A percentile compares a stretch with the other conserved stretches of the same genome.
phyloP scores from a whole-genome alignment of 1,139 yeast species.

The Blastobotrys petasosporus region DNA sequence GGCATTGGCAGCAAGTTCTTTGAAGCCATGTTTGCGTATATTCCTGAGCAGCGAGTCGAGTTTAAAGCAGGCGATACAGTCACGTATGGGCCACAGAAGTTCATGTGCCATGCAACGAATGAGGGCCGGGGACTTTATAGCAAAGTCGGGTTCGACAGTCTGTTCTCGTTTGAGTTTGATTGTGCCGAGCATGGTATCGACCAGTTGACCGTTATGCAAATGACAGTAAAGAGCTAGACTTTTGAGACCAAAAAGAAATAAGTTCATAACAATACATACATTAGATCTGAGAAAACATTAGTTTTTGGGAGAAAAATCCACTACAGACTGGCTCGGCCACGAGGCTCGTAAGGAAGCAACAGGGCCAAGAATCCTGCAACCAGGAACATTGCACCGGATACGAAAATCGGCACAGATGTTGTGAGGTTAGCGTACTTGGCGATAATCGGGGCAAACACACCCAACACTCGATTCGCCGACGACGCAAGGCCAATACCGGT shows the following conservation, averaged over 20 bases:
- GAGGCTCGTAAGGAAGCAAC: slow-evolving; percentile 42
- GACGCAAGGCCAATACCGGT: slow-evolving; percentile 52
- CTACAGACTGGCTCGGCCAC: slow-evolving; percentile 18
- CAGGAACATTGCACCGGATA: slow-evolving; percentile 51
- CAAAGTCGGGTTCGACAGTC: not conserved
- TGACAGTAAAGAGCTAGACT: too few relatives aligned
- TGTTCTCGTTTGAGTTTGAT: too few relatives aligned
- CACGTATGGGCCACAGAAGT: not conserved
- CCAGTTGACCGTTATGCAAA: too few relatives aligned
- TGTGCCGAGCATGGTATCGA: too few relatives aligned
- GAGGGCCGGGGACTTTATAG: not conserved
- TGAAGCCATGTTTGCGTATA: not conserved
- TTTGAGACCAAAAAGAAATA: too few relatives aligned
- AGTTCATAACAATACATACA: too few relatives aligned
- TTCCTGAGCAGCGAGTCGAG: not conserved
- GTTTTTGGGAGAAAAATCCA: not conserved
- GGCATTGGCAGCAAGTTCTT: not conserved
- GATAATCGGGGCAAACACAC: slow-evolving; percentile 48
- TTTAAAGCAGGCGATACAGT: not conserved
- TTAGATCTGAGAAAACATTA: not conserved
- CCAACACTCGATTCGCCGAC: slow-evolving; percentile 42
- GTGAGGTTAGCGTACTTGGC: slow-evolving; percentile 42
- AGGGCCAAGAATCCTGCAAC: slow-evolving; percentile 40
- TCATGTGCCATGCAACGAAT: not conserved
- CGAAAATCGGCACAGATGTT: slow-evolving; percentile 49